Evolutionary conservation across 2,329 filamentous ascomycete genomes (phyloP), one percentile per base, ranked within the genome.

Genomic region (Talaromyces sp.): DNA sequence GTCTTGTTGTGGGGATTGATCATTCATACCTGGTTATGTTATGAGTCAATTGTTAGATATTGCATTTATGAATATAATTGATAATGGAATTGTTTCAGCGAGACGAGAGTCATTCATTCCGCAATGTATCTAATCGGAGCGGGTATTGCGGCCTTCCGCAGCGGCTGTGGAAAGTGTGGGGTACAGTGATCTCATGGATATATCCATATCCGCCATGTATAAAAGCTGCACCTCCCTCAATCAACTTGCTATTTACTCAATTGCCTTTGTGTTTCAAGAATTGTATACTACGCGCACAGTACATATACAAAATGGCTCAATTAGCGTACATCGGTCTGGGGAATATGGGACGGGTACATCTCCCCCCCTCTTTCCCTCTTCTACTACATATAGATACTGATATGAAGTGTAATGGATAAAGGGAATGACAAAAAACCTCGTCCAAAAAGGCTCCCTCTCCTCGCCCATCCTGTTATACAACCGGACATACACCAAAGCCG

Each of bases 371-470:
- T 29, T 22, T 11, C 49, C 13, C 19, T 17, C 7, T 8, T 19
- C 36, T 38, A 29, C 31, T 40, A 5, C 34, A n/a, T 19, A 45
- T 19, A 31, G 19, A 11, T 47, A 27, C 49, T 31, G 22, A 25
- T 1, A 22, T n/a, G 10, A 13, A 17, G 22, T 27, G 25, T 17
- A 5, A n/a, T 8, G 2, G 5, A 22, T 15, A 25, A 67, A 92
- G 90, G 92, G 89, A 68, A 96, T 96, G 91, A 87, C 84, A 79
- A 90, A 89, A 78, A 97, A 96, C 75, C 82, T 97, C 43, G 88
- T 90, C 10, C 84, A 89, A 73, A 97, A 96, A 75, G 92, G 87
- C 34, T 81, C 85, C 36, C 86, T 93, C 31, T 83, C 88, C 29
- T 84, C 86, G 31, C 91, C 93, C 0, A 80, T 97, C 15, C 84